These are phyloP conservation scores for Xylariaceae sp. DNA, from an alignment of 2,329 filamentous ascomycete genomes.

Conservation along the genomic window DNA sequence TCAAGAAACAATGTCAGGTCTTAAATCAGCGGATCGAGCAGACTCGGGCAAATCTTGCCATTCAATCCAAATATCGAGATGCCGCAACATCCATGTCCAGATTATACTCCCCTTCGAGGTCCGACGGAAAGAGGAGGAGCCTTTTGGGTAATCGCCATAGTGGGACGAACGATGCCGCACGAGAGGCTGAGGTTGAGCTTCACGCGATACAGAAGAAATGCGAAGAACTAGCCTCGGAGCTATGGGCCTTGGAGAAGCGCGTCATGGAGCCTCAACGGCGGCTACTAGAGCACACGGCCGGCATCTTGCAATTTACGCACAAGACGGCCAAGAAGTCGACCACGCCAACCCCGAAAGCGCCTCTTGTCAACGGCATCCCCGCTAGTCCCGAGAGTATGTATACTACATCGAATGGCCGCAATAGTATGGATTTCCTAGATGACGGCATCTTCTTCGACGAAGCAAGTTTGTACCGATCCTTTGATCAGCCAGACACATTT, in stretches of 20 bases:
- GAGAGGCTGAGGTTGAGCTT: slow-evolving; percentile 74
- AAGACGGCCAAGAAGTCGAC: slow-evolving; percentile 66
- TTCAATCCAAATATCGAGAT: slow-evolving; percentile 94
- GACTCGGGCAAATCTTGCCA: slow-evolving; percentile 77
- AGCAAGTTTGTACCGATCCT: slow-evolving; percentile 69
- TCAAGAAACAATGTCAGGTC: slow-evolving; percentile 83
- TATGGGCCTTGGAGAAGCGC: slow-evolving; percentile 78
- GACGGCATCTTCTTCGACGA: slow-evolving; percentile 75
- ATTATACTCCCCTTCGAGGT: slow-evolving; percentile 67
- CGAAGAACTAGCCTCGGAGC: slow-evolving; percentile 79
- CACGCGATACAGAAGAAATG: slow-evolving; percentile 77
- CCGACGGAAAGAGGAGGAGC: slow-evolving; percentile 52
- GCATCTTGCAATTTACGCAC: slow-evolving; percentile 88
- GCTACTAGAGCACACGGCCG: slow-evolving; percentile 87
- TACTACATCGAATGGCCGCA: slow-evolving; percentile 64
- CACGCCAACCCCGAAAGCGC: slow-evolving; percentile 45
- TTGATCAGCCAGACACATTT: slow-evolving; percentile 64
- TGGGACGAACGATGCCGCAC: slow-evolving; percentile 51
- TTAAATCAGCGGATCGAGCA: slow-evolving; percentile 79
- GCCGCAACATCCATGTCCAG: slow-evolving; percentile 85
- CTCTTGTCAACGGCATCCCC: slow-evolving; percentile 61
- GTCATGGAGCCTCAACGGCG: slow-evolving; percentile 74
- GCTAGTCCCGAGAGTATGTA: slow-evolving; percentile 79
- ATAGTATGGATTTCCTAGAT: slow-evolving; percentile 57
- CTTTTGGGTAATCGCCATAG: slow-evolving; percentile 54